Evolutionary conservation across 345 rosid species (phyloP), one percentile per base, ranked within the genome.

Genomic region (Eucalyptus viminalis): DNA sequence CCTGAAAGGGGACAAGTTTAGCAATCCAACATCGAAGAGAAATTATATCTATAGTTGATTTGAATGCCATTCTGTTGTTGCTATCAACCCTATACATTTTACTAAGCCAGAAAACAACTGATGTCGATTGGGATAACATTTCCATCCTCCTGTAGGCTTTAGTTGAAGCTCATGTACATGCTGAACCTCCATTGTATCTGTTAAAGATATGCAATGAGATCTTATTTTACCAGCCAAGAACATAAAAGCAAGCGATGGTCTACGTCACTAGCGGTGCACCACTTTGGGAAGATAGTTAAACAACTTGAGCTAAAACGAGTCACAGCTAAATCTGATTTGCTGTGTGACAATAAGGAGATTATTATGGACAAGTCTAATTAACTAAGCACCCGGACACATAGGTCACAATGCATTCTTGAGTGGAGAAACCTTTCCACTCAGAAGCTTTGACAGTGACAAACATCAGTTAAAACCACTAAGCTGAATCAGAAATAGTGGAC

Each of bases 261-360:
- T 29, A 65, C 1, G 0, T 29, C 72, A 65, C 72, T 65, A 65
- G 0, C 6, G 0, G 19, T 29, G 19, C 72, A 4, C 0, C 37
- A 11, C 4, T 27, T n/a, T 11, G 37, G 72, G 72, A 65, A 65
- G 72, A 65, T n/a, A 65, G 19, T 65, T 14, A 65, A 65, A 29
- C 19, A 65, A 65, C 72, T 60, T 60, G 31, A 65, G 72, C 34
- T 65, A 7, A 65, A 65, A 14, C 10, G 34, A 29, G 72, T 0
- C 2, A 29, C 9, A 29, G 0, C 34, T 14, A 65, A 65, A 65
- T 65, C n/a, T 65, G n/a, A 65, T 14, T 7, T n/a, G 19, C 72
- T n/a, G 37, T 65, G 16, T 65, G 34, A n/a, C 37, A n/a, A n/a
- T 65, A 65, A 14, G 72, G 37, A 65, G 19, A 29, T 65, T 29